Evolutionary conservation across 2,329 filamentous ascomycete species (phyloP).

Genomic region (Pseudocercospora fuligena): DNA sequence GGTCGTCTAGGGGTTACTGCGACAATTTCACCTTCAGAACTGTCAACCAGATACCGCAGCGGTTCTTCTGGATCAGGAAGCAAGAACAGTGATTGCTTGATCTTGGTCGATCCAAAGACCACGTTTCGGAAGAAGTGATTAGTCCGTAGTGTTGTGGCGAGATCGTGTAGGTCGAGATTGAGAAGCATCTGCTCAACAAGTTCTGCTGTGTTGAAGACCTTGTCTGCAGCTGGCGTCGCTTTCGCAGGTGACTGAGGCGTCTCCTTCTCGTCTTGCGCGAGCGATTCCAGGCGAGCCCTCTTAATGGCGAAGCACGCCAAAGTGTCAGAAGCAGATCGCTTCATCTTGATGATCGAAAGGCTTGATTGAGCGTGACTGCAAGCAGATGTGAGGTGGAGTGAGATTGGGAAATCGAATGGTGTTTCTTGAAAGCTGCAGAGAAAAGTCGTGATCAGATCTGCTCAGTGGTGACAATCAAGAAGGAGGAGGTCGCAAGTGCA

Average conservation of each 20-base stretch:
- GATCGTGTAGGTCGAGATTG: neutral
- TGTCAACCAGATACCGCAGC: neutral
- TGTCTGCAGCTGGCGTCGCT: neutral
- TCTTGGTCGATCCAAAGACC: neutral
- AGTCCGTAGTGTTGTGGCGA: neutral
- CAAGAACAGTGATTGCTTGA: neutral
- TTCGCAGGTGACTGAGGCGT: neutral
- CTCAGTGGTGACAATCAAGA: no score
- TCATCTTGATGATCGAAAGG: neutral
- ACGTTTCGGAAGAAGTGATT: neutral
- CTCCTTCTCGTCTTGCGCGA: neutral
- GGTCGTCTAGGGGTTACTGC: neutral
- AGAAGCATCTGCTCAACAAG: neutral
- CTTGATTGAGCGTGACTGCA: neutral
- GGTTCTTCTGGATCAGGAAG: neutral
- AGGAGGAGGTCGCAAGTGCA: no score
- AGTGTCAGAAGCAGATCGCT: neutral
- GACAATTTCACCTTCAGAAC: neutral
- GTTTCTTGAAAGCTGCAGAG: no score
- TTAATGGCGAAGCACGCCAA: neutral
- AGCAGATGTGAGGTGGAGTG: neutral
- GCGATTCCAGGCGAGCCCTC: neutral
- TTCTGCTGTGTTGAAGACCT: neutral
- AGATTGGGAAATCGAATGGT: no score
- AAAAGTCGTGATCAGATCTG: no score